phyloP scores from a whole-genome alignment of 106 monocot genomes.

The Amphibolis antarctica region DNA sequence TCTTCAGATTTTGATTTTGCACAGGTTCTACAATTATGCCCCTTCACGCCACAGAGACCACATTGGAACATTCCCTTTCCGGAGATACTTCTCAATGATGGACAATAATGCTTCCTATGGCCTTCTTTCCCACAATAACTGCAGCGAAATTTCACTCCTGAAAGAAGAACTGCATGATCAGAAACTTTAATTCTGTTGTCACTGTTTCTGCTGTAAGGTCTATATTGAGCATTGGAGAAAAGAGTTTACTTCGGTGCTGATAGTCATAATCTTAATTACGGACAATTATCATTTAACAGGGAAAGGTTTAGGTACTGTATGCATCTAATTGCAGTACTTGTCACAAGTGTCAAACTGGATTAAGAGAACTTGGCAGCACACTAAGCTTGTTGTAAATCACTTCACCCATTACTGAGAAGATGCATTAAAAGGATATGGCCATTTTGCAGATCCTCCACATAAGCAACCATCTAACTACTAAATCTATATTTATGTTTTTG shows the following conservation, averaged over 20 bases:
- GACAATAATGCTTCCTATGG: slow-evolving; percentile 66
- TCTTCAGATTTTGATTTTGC: slow-evolving; percentile 19
- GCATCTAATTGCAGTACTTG: no score
- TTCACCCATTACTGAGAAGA: no score
- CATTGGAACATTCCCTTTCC: slow-evolving; percentile 35
- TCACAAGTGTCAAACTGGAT: no score
- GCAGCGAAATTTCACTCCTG: slow-evolving; percentile 78
- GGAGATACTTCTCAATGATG: slow-evolving; percentile 22
- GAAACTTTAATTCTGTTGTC: neutral
- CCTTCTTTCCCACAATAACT: slow-evolving; percentile 71
- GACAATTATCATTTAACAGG: no score
- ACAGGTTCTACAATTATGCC: slow-evolving; percentile 67
- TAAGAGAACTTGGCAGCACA: no score
- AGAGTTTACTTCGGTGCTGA: no score
- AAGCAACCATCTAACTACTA: neutral
- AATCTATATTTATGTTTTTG: neutral
- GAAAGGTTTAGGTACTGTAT: no score
- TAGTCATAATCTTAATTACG: no score
- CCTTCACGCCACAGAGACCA: slow-evolving; percentile 42
- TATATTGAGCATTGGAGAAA: no score
- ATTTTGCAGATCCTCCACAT: no score
- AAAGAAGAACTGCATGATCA: slow-evolving; percentile 4
- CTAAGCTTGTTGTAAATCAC: no score
- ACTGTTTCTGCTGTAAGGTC: neutral
- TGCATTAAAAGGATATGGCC: no score